Percentiles rank a stretch among this genome's conserved stretches.
These are phyloP conservation scores for Babjeviella inositovora DNA, from an alignment of 805 yeast genomes.

Conservation along the genomic window DNA sequence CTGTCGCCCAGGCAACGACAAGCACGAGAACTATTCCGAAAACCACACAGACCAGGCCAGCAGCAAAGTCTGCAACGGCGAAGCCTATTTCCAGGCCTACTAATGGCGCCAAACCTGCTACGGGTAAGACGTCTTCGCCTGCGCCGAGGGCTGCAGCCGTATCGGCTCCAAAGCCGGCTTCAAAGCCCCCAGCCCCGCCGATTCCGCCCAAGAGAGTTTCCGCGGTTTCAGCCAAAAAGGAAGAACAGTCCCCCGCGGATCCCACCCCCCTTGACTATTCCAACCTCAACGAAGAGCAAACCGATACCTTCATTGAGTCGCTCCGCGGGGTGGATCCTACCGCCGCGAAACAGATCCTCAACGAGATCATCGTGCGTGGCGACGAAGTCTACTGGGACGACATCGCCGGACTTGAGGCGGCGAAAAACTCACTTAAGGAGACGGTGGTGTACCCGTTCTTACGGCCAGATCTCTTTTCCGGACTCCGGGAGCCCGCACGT, in stretches of 20 bases:
- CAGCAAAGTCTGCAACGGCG: conserved; percentile 1
- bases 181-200: conserved; percentile 2
- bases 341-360: conserved; percentile 73
- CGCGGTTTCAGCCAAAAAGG: background rate
- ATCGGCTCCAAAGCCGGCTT: conserved; percentile 1
- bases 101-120: background rate
- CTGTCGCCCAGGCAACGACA: background rate
- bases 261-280: conserved; percentile 11
- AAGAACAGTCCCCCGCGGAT: conserved; percentile 3
- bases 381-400: conserved; percentile 93
- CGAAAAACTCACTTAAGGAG: conserved; percentile 79
- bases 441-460: conserved; percentile 92
- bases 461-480: conserved; percentile 84
- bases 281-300: conserved; percentile 8
- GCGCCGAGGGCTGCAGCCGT: conserved; percentile 1
- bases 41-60: background rate
- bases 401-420: conserved; percentile 82
- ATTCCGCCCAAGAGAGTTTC: conserved; percentile 1
- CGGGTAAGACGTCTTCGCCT: conserved; percentile 1
- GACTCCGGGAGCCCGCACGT: conserved; percentile 83
- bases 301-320: conserved; percentile 21
- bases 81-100: background rate
- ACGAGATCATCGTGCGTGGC: conserved; percentile 79
- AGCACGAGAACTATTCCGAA: background rate
- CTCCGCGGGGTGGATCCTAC: conserved; percentile 58